Conservation (phyloP, 2,329 filamentous ascomycete species). For the Aspergillus quadricinctus region DNA sequence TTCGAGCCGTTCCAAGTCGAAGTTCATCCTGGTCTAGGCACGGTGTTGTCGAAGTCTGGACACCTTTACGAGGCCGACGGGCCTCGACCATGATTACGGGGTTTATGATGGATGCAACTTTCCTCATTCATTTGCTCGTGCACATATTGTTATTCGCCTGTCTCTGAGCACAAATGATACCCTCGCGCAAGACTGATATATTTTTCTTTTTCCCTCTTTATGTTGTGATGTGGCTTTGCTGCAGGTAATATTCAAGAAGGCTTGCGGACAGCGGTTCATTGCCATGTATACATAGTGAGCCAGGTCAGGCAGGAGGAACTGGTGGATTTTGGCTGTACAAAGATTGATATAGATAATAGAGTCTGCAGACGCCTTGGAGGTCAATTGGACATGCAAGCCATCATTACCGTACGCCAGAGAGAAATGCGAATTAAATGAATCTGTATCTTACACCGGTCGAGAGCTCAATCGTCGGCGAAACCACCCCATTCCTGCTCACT, state of each 20-base stretch:
- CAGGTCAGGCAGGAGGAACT: neutral
- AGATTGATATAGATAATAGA: neutral
- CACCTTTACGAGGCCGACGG: slow-evolving; percentile 63
- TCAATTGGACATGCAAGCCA: neutral
- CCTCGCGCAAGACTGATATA: slow-evolving; percentile 22
- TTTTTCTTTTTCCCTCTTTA: slow-evolving; percentile 10
- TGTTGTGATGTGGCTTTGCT: neutral
- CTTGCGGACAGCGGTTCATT: neutral
- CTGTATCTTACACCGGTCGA: neutral
- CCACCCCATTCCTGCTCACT: slow-evolving; percentile 63
- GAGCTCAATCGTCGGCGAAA: slow-evolving; percentile 51
- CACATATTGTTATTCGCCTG: slow-evolving; percentile 9
- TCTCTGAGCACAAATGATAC: slow-evolving; percentile 30
- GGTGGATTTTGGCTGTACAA: neutral
- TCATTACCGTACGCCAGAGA: slow-evolving; percentile 5
- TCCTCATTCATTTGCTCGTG: slow-evolving; percentile 3
- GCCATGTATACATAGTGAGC: neutral
- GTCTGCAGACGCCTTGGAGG: neutral
- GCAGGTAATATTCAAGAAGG: neutral
- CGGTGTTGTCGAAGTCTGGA: slow-evolving; percentile 72
- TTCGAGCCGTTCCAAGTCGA: slow-evolving; percentile 92
- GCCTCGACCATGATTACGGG: slow-evolving; percentile 20
- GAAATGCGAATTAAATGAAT: slow-evolving; percentile 9
- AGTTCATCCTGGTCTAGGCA: slow-evolving; percentile 75
- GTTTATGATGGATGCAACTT: neutral